Conservation (phyloP, 2,329 filamentous ascomycete genomes). For the Mycosphaerella arachidis region DNA sequence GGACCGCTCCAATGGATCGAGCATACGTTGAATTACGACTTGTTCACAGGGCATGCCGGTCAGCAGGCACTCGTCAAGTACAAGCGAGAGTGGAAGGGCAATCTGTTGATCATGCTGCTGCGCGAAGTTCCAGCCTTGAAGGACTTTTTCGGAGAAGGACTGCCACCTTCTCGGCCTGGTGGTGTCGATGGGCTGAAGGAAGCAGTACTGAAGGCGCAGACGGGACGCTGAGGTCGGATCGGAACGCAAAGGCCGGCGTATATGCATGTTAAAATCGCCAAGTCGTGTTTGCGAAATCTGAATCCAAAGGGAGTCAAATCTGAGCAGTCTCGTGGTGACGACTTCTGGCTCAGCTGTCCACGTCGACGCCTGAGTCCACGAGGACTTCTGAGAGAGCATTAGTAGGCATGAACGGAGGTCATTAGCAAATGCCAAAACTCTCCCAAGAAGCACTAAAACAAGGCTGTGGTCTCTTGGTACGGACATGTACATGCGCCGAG, state of each 20-base stretch:
- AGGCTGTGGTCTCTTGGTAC: neutral
- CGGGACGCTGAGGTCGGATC: neutral
- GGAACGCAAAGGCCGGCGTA: too few species aligned
- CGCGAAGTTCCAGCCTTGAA: neutral
- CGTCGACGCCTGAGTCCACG: neutral
- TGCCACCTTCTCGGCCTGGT: neutral
- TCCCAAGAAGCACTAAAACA: neutral
- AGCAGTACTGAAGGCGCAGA: neutral
- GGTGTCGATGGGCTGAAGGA: constrained; percentile 1
- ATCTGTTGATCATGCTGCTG: constrained; percentile 4
- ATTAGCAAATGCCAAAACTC: neutral
- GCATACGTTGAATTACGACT: constrained; percentile 4
- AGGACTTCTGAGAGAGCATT: too few species aligned
- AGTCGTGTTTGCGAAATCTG: too few species aligned
- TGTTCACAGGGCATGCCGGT: neutral
- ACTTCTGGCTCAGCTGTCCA: too few species aligned
- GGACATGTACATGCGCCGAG: constrained; percentile 11
- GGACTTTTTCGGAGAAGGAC: neutral
- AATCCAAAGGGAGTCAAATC: too few species aligned
- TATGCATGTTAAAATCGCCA: too few species aligned
- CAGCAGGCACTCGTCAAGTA: constrained; percentile 11
- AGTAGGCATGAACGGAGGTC: too few species aligned
- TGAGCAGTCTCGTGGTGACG: too few species aligned
- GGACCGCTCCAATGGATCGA: constrained; percentile 5
- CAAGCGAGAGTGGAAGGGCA: constrained; percentile 15